phyloP scores from a whole-genome alignment of 2,329 filamentous ascomycete species.

The Talaromyces atroroseus region DNA sequence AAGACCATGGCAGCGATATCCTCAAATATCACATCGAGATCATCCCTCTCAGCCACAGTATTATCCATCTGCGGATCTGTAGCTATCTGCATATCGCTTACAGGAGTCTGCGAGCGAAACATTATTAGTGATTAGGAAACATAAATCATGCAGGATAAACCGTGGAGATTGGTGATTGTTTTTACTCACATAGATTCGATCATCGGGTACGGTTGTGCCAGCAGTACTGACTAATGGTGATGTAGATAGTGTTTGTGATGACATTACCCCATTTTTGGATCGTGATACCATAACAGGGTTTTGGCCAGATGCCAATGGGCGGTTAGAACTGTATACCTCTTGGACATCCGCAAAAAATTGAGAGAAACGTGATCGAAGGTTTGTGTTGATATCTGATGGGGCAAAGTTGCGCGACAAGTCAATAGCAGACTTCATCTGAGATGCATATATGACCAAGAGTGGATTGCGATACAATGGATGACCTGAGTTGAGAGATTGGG shows the following conservation, averaged over 20 bases:
- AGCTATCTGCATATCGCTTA: not conserved
- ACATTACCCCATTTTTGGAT: not conserved
- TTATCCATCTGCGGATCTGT: not conserved
- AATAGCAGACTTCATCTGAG: constrained; percentile 7
- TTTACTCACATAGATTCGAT: constrained; percentile 3
- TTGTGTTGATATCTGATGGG: not conserved
- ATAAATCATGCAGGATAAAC: not conserved
- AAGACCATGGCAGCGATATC: constrained; percentile 12
- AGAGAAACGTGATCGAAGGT: constrained; percentile 5
- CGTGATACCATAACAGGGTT: not conserved
- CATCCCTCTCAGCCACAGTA: constrained; percentile 4
- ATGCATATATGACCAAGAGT: not conserved
- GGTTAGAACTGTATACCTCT: not conserved
- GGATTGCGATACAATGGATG: constrained; percentile 9
- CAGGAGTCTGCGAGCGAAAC: not conserved
- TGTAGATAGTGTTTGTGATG: not conserved
- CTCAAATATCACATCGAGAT: constrained; percentile 11
- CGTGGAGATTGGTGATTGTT: not conserved
- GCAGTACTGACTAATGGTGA: not conserved
- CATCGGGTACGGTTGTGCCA: not conserved
- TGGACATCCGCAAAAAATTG: not conserved
- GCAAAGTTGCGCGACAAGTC: not conserved
- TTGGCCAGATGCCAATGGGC: not conserved
- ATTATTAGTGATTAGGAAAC: not conserved
- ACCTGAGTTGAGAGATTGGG: not conserved